Conservation (phyloP, 805 yeast genomes). For the Saccharomycopsis babjevae region DNA sequence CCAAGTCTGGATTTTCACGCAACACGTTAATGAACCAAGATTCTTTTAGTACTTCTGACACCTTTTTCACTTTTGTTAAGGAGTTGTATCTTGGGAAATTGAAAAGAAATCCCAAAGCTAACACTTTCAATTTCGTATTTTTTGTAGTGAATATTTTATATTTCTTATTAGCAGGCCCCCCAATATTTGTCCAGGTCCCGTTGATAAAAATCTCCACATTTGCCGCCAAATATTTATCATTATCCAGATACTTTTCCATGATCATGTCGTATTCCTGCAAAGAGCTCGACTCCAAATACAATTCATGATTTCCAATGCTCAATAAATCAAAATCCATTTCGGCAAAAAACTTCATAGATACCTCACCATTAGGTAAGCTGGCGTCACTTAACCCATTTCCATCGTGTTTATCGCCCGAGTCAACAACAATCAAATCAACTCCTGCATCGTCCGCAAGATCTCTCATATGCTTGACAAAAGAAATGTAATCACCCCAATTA, state of each 20-base stretch:
- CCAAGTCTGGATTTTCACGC: slow-evolving; percentile 33
- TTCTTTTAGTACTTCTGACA: slow-evolving; percentile 41
- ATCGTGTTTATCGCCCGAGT: slow-evolving; percentile 90
- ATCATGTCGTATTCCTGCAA: slow-evolving; percentile 58
- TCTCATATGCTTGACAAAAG: slow-evolving; percentile 49
- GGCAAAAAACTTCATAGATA: slow-evolving; percentile 53
- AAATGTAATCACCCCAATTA: slow-evolving; percentile 86
- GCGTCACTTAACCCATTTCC: slow-evolving; percentile 88
- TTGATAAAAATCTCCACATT: slow-evolving; percentile 47
- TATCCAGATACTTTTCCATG: slow-evolving; percentile 39
- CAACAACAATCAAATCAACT: slow-evolving; percentile 64
- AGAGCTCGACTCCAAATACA: slow-evolving; percentile 59
- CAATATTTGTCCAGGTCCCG: slow-evolving; percentile 41
- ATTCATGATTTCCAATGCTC: slow-evolving; percentile 87
- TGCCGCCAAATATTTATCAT: slow-evolving; percentile 47
- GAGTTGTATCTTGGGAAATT: slow-evolving; percentile 55
- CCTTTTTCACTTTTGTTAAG: slow-evolving; percentile 54
- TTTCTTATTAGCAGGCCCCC: slow-evolving; percentile 32
- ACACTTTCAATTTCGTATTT: slow-evolving; percentile 37
- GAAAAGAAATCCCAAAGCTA: slow-evolving; percentile 73
- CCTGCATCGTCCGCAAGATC: slow-evolving; percentile 31
- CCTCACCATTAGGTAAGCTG: slow-evolving; percentile 59
- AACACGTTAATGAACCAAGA: slow-evolving; percentile 53
- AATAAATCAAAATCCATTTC: slow-evolving; percentile 62
- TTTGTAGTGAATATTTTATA: slow-evolving; percentile 58